Base-by-base conservation (phyloP, 305 asterid genomes). In the Fraxinus paxiana region DNA sequence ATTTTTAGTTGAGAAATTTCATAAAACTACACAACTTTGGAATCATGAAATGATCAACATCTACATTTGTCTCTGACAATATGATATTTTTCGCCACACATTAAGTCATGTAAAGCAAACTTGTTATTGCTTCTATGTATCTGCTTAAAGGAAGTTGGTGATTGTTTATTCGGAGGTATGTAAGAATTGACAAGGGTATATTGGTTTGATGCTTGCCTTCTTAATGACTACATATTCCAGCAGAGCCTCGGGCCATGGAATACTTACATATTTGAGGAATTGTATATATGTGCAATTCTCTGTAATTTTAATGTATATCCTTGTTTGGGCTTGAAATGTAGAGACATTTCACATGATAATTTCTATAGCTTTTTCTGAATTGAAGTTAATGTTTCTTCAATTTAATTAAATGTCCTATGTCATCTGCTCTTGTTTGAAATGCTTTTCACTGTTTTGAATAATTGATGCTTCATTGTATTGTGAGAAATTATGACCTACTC, bases 401-500 rank as follows among this genome's bases (percentile, higher is more conserved):
- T 18, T 56, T 18, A 18, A 18, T 56, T 56, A 56, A 56, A 56
- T 18, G 67, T 56, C 24, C 28, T 6, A 6, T 18, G 20, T 56
- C 28, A 56, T 63, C 17, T 63, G 72, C 33, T 24, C 31, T 24
- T 24, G 34, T 63, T 61, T 61, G 70, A 63, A 63, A 63, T 63
- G 72, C 72, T 22, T 4, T 63, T 63, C 17, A 0, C 72, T 24
- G 7, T 63, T 9, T 63, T 69, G 17, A 48, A 67, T 34, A 1
- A 70, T 59, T 37, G 20, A 54, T 28, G 18, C 61, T 76, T 72
- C 34, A 3, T 38, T 75, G 33, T 70, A 28, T 70, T 24, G 5
- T 61, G 77, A 72, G 56, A 67, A 73, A 35, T 81, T 76, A 41
- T 46, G 61, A 22, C 74, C 79, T 38, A 72, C 48, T 79, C 80